Evolutionary conservation across 805 yeast species (phyloP), one percentile per base, ranked within the genome.

Genomic region (Starmerella floricola): DNA sequence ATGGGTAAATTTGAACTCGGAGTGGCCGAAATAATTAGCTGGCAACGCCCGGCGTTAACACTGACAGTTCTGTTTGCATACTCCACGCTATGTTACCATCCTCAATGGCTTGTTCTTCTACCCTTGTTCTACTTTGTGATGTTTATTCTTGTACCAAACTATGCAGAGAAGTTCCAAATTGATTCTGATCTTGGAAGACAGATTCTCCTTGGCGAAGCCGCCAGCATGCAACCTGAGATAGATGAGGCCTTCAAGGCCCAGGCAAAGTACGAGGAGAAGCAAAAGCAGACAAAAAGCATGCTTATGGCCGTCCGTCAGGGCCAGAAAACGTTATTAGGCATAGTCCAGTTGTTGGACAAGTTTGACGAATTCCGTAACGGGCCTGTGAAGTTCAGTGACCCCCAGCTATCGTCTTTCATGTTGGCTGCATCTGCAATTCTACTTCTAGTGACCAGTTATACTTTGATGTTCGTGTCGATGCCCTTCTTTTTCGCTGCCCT

Each of bases 21-120:
- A 2, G 32, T 78, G 1, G 65, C 77, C 6, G 72, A 74, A 38
- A 55, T 81, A 1, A 45, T 83, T 19, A 72, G 82, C 4, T 87
- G 96, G 96, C 73, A 76, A 45, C 66, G 69, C 21, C 87, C 93
- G 0, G 66, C 81, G 0, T 70, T 74, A 47, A 86, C 95, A 0
- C 49, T 86, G 4, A 65, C 79, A 0, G 56, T 65, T 18, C 60
- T 84, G 41, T 62, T 78, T 4, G 47, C 75, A 1, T 77, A 79
- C 49, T 78, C 95, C 0, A 67, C 75, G 46, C 63, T 78, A 1
- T 80, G 91, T 52, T 59, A 78, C 28, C 72, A 80, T 62, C 95
- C 95, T 0, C 76, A 76, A 55, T 59, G 80, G 38, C 63, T 83
- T 11, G 59, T 80, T 30, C 67, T 76, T 1, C 65, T 77, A 26